phyloP scores from a whole-genome alignment of 148 eudicot species.

The Heliamphora exappendiculata region DNA sequence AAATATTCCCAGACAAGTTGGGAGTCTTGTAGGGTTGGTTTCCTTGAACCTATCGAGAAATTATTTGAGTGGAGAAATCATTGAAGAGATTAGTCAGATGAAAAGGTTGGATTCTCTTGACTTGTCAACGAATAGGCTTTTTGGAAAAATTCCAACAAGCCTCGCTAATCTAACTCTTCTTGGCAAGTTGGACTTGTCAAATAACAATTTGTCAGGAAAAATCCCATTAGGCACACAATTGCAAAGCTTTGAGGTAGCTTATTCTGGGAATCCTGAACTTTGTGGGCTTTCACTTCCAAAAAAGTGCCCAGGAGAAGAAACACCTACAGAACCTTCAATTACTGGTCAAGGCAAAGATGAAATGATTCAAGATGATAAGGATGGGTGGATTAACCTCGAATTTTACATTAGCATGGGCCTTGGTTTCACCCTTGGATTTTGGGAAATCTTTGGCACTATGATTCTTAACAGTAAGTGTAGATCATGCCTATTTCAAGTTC shows the following conservation, averaged over 20 bases:
- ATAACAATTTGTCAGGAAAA: conserved; percentile 18
- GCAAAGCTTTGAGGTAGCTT: conserved; percentile 19
- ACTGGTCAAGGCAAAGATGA: not conserved
- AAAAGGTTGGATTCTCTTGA: conserved; percentile 17
- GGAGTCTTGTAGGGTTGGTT: conserved; percentile 8
- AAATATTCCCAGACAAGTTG: conserved; percentile 11
- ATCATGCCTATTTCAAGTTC: not conserved
- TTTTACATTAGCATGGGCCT: conserved; percentile 9
- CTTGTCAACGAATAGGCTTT: conserved; percentile 16
- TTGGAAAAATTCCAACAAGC: conserved; percentile 18
- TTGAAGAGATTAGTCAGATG: conserved; percentile 8
- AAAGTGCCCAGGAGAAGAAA: conserved; percentile 12
- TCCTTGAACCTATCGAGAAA: conserved; percentile 28
- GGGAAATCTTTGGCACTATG: conserved; percentile 3
- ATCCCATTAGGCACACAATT: conserved; percentile 26
- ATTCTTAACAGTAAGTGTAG: not conserved
- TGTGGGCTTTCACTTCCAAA: conserved; percentile 13
- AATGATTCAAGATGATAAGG: not conserved
- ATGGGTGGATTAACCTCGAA: not conserved
- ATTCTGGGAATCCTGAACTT: conserved; percentile 12
- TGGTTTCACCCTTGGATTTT: conserved; percentile 11
- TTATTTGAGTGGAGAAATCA: conserved; percentile 15
- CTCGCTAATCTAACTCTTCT: conserved; percentile 13
- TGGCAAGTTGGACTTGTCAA: conserved; percentile 18
- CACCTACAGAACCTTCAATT: not conserved